These are phyloP conservation scores for Mycotypha africana DNA, from an alignment of 371 early-diverging fungal species.

Conservation along the genomic window DNA sequence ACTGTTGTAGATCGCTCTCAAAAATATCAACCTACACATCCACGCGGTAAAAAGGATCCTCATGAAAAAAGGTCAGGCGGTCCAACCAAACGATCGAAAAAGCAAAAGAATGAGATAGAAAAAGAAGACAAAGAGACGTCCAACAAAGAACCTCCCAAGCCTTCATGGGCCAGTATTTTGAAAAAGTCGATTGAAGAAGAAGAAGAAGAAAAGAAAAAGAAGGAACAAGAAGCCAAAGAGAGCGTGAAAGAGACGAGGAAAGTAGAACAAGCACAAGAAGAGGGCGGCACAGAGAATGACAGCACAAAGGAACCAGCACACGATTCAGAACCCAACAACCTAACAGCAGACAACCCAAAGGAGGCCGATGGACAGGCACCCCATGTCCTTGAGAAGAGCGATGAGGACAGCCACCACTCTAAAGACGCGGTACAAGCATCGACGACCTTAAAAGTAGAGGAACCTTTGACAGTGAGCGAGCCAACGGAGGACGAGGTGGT, in stretches of 20 bases:
- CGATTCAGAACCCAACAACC: too few species aligned
- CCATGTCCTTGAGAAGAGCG: too few species aligned
- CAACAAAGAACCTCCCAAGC: slow-evolving; percentile 10
- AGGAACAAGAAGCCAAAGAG: neutral
- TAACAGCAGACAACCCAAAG: neutral
- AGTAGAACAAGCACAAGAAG: too few species aligned
- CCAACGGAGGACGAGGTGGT: neutral
- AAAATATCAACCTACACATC: neutral
- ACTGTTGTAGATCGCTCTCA: too few species aligned
- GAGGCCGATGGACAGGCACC: too few species aligned
- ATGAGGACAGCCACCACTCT: too few species aligned
- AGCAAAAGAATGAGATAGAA: neutral
- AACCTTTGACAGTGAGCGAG: too few species aligned
- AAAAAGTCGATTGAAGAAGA: neutral
- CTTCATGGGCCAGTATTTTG: slow-evolving; percentile 25
- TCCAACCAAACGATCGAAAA: too few species aligned
- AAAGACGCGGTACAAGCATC: too few species aligned
- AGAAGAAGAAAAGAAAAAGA: neutral
- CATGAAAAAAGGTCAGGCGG: neutral
- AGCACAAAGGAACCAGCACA: too few species aligned
- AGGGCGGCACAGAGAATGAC: too few species aligned
- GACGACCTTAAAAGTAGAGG: too few species aligned
- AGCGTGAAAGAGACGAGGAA: neutral
- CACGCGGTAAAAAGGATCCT: neutral
- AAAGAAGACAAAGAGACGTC: neutral